Evolutionary conservation across 352 stramenopile species (phyloP), one percentile per base, ranked within the genome.

Genomic region (Phytophthora kernoviae): DNA sequence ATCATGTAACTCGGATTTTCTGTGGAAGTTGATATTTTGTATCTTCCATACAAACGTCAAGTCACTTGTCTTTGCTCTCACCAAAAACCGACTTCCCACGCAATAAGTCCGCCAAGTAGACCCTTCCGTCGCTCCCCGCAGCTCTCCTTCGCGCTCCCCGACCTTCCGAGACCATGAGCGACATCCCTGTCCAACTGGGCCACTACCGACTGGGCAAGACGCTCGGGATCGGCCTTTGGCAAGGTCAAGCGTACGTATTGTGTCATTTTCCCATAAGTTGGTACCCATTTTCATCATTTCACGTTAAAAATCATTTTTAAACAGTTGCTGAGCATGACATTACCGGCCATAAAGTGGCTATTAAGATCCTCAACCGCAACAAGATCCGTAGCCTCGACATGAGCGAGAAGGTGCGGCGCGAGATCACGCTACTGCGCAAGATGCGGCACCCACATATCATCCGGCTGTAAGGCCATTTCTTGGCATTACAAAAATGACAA

Each of bases 361-460:
- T 99, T 48, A 99, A 99, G 83, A 99, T 99, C 65, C 77, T 99
- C 15, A 99, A 99, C 79, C 97, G 98, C 65, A 94, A 93, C 60
- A 99, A 99, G 68, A 99, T 99, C 78, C 97, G 97, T 54, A 92
- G 97, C 55, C 86, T 99, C 26, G 96, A 98, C 66, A 99, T 99
- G 97, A 94, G 96, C 71, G 97, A 99, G 70, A 99, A 99, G 76
- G 97, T 99, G 34, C 92, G 97, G 49, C 92, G 98, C 44, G 98
- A 99, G 90, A 99, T 99, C 70, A 98, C 98, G 60, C 98, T 99
- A 58, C 76, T 99, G 40, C 95, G 98, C 65, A 91, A 98, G 51
- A 99, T 98, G 83, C 98, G 91, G 46, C 98, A 99, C 78, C 97
- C 97, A 46, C 97, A 99, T 68, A 99, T 99, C 75, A 99, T 99